These are phyloP conservation scores for Rhododendron williamsianum DNA, from an alignment of 148 eudicot species.

Conservation along the genomic window DNA sequence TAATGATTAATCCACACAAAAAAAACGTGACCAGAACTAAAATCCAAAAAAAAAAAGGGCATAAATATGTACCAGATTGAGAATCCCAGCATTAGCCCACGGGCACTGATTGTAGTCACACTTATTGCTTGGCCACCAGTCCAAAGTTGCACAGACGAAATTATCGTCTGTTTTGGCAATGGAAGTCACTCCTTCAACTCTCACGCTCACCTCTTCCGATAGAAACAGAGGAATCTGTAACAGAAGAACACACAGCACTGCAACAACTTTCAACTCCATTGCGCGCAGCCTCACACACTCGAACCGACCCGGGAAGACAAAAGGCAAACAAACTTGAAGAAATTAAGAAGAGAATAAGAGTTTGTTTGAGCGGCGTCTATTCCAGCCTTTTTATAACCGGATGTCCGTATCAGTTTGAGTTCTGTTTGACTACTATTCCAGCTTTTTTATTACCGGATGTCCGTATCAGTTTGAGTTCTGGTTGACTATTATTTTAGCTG, in stretches of 20 bases:
- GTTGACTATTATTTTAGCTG: too few species aligned
- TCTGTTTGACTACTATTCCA: too few species aligned
- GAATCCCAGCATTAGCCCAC: conserved; percentile 38
- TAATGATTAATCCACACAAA: too few species aligned
- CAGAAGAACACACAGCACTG: neutral
- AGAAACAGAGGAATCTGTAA: neutral
- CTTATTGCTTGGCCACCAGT: conserved; percentile 52
- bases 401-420: too few species aligned
- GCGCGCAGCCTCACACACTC: neutral
- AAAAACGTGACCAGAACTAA: too few species aligned
- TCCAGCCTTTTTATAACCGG: too few species aligned
- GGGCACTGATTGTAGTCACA: conserved; percentile 45
- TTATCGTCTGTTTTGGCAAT: conserved; percentile 33
- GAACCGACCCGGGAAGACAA: neutral
- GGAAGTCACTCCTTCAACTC: conserved; percentile 8
- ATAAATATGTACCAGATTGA: conserved; percentile 31
- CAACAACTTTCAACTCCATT: neutral
- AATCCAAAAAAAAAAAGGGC: neutral
- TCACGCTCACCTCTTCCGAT: conserved; percentile 17
- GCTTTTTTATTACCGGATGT: too few species aligned
- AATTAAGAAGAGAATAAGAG: neutral
- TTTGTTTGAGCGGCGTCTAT: neutral
- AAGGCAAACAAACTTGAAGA: neutral
- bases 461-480: too few species aligned
- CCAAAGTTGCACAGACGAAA: conserved; percentile 49